Evolutionary conservation across 305 asterid genomes (phyloP).

Genomic region (Ilex paraguariensis): DNA sequence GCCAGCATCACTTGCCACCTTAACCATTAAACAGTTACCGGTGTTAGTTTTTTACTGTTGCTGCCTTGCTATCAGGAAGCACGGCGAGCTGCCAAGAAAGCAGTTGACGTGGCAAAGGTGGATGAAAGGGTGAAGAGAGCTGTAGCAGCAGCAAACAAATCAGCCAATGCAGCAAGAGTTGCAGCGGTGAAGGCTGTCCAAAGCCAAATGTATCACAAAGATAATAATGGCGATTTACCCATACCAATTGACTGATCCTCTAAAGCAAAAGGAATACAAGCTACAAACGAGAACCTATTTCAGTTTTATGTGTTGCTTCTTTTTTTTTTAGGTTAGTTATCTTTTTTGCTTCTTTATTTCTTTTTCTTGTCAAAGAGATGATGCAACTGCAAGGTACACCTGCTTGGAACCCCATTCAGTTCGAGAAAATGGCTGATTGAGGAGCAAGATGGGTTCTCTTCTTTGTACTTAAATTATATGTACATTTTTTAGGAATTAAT

Average conservation of each 20-base stretch:
- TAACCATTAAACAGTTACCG: too few species aligned
- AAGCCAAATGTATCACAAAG: constrained; percentile 20
- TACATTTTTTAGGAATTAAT: too few species aligned
- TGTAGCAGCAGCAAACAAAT: constrained; percentile 29
- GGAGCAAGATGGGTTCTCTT: constrained; percentile 24
- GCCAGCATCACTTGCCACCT: too few species aligned
- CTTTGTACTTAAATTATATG: neutral
- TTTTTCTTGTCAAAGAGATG: constrained; percentile 8
- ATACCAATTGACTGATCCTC: constrained; percentile 8
- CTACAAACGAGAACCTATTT: neutral
- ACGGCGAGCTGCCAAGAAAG: constrained; percentile 21
- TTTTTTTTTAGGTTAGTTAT: neutral
- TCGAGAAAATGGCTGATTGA: constrained; percentile 14
- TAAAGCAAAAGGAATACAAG: neutral
- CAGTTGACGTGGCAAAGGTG: constrained; percentile 6
- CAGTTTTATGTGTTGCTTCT: neutral
- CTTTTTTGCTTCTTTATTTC: neutral
- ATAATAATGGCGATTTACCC: constrained; percentile 6
- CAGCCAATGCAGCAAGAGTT: constrained; percentile 37
- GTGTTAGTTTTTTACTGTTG: neutral
- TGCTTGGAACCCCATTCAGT: constrained; percentile 27
- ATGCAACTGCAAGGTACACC: constrained; percentile 18
- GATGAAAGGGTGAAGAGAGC: constrained; percentile 32
- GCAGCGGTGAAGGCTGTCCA: constrained; percentile 34
- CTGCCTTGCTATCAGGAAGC: constrained; percentile 20